Percentiles rank a stretch among this genome's conserved stretches.
Evolutionary conservation across 768 basidiomycete genomes (phyloP).

Genomic region (Lentinus brumalis): DNA sequence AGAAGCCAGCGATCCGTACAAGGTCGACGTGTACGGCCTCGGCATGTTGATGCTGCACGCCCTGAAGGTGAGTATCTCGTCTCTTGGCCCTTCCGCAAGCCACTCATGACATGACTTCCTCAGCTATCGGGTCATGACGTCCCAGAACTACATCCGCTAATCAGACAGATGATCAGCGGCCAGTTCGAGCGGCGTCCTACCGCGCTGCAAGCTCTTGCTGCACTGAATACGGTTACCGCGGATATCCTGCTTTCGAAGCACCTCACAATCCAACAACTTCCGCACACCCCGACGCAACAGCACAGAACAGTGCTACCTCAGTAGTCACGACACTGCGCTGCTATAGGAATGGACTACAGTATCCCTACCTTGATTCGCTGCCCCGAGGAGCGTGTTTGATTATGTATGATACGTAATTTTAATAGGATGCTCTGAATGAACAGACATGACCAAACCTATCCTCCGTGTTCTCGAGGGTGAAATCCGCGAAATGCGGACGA

Average conservation of each 20-base stretch:
- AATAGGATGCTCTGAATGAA: too few relatives aligned
- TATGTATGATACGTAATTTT: too few relatives aligned
- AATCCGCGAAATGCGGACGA: too few relatives aligned
- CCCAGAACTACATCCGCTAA: conserved; percentile 59
- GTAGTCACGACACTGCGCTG: too few relatives aligned
- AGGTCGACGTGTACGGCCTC: conserved; percentile 75
- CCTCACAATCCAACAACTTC: neutral
- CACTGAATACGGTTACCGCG: conserved; percentile 53
- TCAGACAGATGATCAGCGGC: conserved; percentile 60
- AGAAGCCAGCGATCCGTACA: conserved; percentile 58
- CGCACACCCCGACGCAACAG: neutral
- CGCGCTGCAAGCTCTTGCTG: conserved; percentile 46
- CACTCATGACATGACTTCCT: conserved; percentile 9
- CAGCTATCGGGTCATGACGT: conserved; percentile 60
- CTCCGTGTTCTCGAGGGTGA: too few relatives aligned
- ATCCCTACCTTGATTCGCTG: too few relatives aligned
- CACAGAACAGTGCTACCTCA: too few relatives aligned
- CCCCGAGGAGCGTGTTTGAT: too few relatives aligned
- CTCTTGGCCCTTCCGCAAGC: neutral
- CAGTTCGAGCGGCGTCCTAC: conserved; percentile 55
- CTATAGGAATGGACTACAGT: too few relatives aligned
- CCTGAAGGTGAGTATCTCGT: conserved; percentile 52
- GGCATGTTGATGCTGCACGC: conserved; percentile 64
- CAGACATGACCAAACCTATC: too few relatives aligned
- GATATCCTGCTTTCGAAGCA: conserved; percentile 37